Percentiles rank a stretch among this genome's conserved stretches.
phyloP scores from a whole-genome alignment of 768 basidiomycete species.

The Kwoniella mangroviensis region DNA sequence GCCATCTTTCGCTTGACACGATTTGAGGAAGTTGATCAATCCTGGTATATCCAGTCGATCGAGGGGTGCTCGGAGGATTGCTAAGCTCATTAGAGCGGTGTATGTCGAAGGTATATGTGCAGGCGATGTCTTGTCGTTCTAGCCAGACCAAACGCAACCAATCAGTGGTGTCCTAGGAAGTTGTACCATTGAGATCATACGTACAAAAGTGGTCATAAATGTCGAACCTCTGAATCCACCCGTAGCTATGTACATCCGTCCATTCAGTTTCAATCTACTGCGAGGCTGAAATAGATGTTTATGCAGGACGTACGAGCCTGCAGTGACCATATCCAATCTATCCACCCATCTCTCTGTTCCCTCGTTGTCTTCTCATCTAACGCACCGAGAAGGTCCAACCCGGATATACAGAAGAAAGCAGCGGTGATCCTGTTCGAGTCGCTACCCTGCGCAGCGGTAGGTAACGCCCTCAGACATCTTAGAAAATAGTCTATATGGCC shows the following conservation, averaged over 20 bases:
- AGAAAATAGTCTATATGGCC: slow-evolving; percentile 71
- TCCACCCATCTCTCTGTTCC: slow-evolving; percentile 69
- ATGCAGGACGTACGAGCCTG: slow-evolving; percentile 65
- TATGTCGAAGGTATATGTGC: slow-evolving; percentile 94
- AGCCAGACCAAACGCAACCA: not conserved
- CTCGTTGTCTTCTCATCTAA: slow-evolving; percentile 62
- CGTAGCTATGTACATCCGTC: slow-evolving; percentile 17
- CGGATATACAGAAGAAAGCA: slow-evolving; percentile 85
- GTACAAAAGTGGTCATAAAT: slow-evolving; percentile 64
- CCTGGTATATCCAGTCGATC: slow-evolving; percentile 70
- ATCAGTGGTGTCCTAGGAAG: not conserved
- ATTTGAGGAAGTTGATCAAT: slow-evolving; percentile 68
- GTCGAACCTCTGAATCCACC: slow-evolving; percentile 70
- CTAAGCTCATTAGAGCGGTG: slow-evolving; percentile 79
- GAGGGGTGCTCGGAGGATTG: slow-evolving; percentile 86
- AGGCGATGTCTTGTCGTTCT: slow-evolving; percentile 53
- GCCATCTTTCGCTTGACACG: slow-evolving; percentile 79
- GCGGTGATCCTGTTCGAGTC: slow-evolving; percentile 80
- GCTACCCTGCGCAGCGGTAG: slow-evolving; percentile 68
- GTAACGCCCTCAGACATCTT: slow-evolving; percentile 73
- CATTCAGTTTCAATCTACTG: not conserved
- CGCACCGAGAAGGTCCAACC: slow-evolving; percentile 74
- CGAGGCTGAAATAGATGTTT: not conserved
- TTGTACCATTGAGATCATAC: slow-evolving; percentile 6
- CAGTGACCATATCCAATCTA: slow-evolving; percentile 87